Evolutionary conservation across 768 basidiomycete species (phyloP), one percentile per base, ranked within the genome.

Genomic region (Auricularia heimuer): DNA sequence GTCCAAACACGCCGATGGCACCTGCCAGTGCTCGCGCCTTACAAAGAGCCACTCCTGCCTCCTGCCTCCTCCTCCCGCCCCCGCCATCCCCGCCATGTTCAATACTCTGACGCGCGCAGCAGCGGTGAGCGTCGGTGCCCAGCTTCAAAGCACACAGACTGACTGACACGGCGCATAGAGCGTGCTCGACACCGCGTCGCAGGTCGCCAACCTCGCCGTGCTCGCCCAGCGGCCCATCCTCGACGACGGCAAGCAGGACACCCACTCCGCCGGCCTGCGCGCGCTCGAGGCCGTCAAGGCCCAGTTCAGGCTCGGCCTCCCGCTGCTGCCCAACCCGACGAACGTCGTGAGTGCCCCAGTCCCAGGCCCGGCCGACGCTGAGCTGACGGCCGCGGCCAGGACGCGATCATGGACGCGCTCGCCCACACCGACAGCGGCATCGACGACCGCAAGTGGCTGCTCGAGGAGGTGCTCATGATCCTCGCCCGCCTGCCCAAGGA

Each of bases 391-490:
- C 56, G 33, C 34, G n/a, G 8, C 8, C 39, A 67, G 66, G 29
- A 34, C 56, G 56, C 56, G 7, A 60, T 84, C 7, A 73, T 88
- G n/a, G 89, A 92, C 70, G 73, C 78, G 1, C 69, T 91, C 54
- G 77, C 77, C 42, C 81, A 92, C 70, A 29, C 24, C 0, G 76
- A 77, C 12, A 85, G 84, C 62, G 77, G 82, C 10, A 76, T 92
- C 33, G 88, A 94, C 74, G 91, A 94, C 70, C 81, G 91, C 63
- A 88, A 90, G 73, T 80, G 90, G 73, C 74, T 88, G 90, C 84
- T 92, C 45, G 91, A 92, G 70, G 81, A 91, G 69, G 77, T 84
- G 11, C 76, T 92, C 21, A 80, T 79, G 3, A 82, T 87, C 66
- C 79, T 91, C 63, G 82, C 89, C 2, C 77, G 79, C 8, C 77